Evolutionary conservation across 176 grass and related monocot species (phyloP).

Genomic region (Coix lacrymajobi): DNA sequence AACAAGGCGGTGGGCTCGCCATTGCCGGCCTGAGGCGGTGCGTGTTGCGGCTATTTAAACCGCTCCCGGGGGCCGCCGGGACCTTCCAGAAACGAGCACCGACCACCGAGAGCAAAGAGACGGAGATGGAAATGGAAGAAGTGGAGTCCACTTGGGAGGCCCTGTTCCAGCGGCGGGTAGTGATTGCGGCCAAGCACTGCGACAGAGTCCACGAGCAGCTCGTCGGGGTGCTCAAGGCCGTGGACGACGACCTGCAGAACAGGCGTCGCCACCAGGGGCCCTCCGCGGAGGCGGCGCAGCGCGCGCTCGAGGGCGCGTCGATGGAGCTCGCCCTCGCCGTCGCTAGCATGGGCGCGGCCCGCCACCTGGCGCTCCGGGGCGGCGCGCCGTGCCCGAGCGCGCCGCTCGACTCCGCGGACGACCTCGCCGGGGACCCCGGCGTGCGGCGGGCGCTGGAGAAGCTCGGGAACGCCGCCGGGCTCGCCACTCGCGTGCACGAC

Average conservation of each 20-base stretch:
- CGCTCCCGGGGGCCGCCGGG: background rate
- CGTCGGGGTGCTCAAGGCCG: background rate
- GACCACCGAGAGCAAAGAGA: background rate
- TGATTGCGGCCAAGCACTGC: slow-evolving; percentile 12
- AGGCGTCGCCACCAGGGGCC: background rate
- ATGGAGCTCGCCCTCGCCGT: slow-evolving; percentile 27
- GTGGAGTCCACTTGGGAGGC: background rate
- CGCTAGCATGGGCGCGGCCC: slow-evolving; percentile 29
- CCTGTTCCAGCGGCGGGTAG: slow-evolving; percentile 3
- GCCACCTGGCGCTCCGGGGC: slow-evolving; percentile 10
- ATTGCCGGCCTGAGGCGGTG: background rate
- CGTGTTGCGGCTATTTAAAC: background rate
- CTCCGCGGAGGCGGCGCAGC: background rate
- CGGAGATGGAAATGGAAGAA: background rate
- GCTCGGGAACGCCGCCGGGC: background rate
- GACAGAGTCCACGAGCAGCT: background rate
- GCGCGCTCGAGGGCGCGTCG: background rate
- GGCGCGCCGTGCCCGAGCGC: background rate
- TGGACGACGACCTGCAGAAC: background rate
- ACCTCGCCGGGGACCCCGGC: background rate
- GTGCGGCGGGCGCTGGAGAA: background rate
- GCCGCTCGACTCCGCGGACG: slow-evolving; percentile 5
- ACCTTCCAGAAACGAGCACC: background rate
- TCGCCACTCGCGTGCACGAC: background rate
- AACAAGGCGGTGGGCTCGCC: background rate